A percentile compares a stretch with the other conserved stretches of the same genome.
Evolutionary conservation across 1,284 basidiomycete species (phyloP).

Genomic region (Veloporphyrellus conicus): DNA sequence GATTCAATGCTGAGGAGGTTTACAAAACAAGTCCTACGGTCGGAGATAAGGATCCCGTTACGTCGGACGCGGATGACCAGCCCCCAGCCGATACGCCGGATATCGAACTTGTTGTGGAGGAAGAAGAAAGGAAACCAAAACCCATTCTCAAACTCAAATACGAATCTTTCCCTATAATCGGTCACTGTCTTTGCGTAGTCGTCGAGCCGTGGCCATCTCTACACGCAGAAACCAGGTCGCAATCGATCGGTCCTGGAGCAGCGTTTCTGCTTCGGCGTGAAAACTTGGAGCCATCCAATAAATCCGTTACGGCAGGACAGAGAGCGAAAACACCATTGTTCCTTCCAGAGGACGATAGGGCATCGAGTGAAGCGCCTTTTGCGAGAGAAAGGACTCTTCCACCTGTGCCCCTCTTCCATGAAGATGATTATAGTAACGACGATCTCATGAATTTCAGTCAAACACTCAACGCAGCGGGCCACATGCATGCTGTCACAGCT

Average conservation of each 20-base stretch:
- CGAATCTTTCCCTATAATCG: conserved; percentile 62
- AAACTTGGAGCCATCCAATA: conserved; percentile 34
- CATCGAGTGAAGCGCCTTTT: conserved; percentile 35
- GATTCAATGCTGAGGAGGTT: conserved; percentile 1
- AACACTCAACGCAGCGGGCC: conserved; percentile 55
- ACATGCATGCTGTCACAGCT: conserved; percentile 48
- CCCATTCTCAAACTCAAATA: conserved; percentile 61
- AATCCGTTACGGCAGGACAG: conserved; percentile 6
- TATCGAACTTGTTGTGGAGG: conserved; percentile 35
- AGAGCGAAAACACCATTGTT: conserved; percentile 59
- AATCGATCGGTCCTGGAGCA: conserved; percentile 31
- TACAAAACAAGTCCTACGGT: conserved; percentile 1
- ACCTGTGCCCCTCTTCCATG: conserved; percentile 45
- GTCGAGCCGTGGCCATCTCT: conserved; percentile 71
- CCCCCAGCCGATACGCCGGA: conserved; percentile 8
- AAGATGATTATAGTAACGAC: conserved; percentile 36
- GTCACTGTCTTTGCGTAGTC: conserved; percentile 69
- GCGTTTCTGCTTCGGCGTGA: conserved; percentile 32
- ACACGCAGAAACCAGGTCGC: conserved; percentile 36
- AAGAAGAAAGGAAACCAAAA: conserved; percentile 69
- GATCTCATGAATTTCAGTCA: conserved; percentile 74
- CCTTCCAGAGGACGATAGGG: conserved; percentile 55
- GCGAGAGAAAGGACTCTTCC: conserved; percentile 31
- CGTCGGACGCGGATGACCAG: conserved; percentile 2
- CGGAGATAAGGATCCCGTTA: background rate